Percentiles rank a stretch among this genome's conserved stretches.
These are phyloP conservation scores for Bruguiera parviflora DNA, from an alignment of 345 rosid genomes.

Conservation along the genomic window DNA sequence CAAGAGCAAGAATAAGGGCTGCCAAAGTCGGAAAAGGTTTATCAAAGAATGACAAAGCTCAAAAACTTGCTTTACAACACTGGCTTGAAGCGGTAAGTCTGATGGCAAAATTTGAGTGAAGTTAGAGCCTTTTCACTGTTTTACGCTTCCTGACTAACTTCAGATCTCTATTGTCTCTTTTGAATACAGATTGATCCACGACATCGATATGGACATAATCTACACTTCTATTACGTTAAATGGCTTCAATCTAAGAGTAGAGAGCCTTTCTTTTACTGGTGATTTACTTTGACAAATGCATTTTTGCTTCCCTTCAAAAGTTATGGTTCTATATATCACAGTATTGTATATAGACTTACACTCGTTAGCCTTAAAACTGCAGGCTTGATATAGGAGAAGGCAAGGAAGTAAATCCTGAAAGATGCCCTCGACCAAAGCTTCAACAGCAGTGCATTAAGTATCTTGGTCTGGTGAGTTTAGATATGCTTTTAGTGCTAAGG, in stretches of 20 bases:
- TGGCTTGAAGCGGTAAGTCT: slow-evolving; percentile 97
- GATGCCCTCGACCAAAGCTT: slow-evolving; percentile 75
- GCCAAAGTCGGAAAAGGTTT: slow-evolving; percentile 98
- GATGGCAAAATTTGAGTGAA: not conserved
- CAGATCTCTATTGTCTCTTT: slow-evolving; percentile 3
- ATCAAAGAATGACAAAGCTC: slow-evolving; percentile 82
- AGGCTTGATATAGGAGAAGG: slow-evolving; percentile 99
- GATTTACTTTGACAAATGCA: slow-evolving; percentile 14
- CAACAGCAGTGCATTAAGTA: slow-evolving; percentile 89
- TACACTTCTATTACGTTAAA: slow-evolving; percentile 65
- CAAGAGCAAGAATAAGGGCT: slow-evolving; percentile 92
- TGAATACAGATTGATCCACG: slow-evolving; percentile 79
- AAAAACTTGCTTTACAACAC: slow-evolving; percentile 74
- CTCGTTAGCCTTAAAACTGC: slow-evolving; percentile 20
- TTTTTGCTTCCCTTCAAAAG: not conserved
- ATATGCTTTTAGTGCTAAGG: not conserved
- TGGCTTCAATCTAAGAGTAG: slow-evolving; percentile 82
- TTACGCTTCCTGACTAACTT: slow-evolving; percentile 11
- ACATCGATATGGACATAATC: slow-evolving; percentile 92
- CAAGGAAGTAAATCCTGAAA: slow-evolving; percentile 68
- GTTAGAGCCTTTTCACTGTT: not conserved
- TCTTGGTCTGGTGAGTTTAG: slow-evolving; percentile 74
- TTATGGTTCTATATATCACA: slow-evolving; percentile 16
- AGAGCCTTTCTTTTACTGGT: slow-evolving; percentile 99
- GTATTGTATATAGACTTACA: slow-evolving; percentile 17